Conservation (phyloP, 2,329 filamentous ascomycete genomes). For the Curvularia sp. region DNA sequence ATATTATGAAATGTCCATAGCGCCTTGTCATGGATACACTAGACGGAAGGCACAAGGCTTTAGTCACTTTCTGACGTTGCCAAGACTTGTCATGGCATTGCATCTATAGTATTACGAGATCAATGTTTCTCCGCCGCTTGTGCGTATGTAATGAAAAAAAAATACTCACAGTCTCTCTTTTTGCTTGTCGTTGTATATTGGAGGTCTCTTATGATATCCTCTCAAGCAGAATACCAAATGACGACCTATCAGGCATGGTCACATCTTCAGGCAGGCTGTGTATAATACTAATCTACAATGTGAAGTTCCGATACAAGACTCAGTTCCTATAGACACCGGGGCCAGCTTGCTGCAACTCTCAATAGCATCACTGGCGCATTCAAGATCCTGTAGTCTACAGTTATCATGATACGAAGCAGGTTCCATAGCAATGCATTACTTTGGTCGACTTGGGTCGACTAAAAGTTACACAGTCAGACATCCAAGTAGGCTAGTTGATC, state of each 20-base stretch:
- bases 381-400: not conserved
- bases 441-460: not conserved
- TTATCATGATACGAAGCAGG: not conserved
- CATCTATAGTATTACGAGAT: constrained; percentile 10
- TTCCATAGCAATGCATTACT: not conserved
- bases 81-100: constrained; percentile 7
- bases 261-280: not conserved
- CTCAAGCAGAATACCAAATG: not conserved
- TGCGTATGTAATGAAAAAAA: not conserved
- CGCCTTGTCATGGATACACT: not conserved
- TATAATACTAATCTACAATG: not conserved
- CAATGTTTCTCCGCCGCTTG: not conserved
- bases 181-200: not conserved
- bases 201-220: not conserved
- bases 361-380: not conserved
- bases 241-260: not conserved
- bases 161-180: not conserved
- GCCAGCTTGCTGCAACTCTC: not conserved
- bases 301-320: not conserved
- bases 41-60: not conserved
- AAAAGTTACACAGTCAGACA: not conserved
- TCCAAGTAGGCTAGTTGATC: not conserved
- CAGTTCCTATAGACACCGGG: not conserved
- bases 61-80: constrained; percentile 18
- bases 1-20: not conserved